Conservation (phyloP, 306 rosid species). For the Pterocarpus santalinus region DNA sequence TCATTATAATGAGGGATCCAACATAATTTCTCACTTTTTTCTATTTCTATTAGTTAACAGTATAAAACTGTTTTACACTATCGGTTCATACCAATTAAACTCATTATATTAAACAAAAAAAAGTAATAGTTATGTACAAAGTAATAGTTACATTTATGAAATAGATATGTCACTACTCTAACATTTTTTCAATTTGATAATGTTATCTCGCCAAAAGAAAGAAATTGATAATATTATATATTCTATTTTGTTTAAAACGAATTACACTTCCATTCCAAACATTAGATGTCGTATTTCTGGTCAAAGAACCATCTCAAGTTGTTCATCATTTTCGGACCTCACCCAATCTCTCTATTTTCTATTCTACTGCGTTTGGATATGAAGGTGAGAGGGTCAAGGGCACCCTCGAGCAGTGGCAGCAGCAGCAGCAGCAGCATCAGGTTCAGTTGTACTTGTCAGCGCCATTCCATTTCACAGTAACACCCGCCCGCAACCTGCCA, state of each 20-base stretch:
- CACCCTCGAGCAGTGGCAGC: not conserved
- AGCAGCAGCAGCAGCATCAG: not conserved
- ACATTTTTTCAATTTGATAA: no score
- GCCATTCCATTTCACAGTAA: slow-evolving; percentile 38
- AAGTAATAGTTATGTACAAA: no score
- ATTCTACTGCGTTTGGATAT: not conserved
- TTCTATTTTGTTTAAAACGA: not conserved
- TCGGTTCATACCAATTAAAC: no score
- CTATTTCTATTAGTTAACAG: no score
- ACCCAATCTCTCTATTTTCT: not conserved
- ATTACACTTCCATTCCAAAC: not conserved
- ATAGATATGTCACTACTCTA: no score
- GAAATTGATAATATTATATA: no score
- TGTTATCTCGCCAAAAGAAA: no score
- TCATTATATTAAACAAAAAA: no score
- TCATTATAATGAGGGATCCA: no score
- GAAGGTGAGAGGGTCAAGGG: not conserved
- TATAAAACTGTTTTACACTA: no score
- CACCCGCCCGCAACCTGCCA: slow-evolving; percentile 42
- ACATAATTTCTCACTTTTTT: no score
- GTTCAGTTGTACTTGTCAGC: slow-evolving; percentile 36
- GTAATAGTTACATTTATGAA: no score
- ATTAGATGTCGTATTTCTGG: not conserved
- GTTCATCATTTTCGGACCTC: not conserved
- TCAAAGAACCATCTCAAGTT: not conserved